These are phyloP conservation scores for Erysimum cheiri DNA, from an alignment of 441 rosid species.

Conservation along the genomic window DNA sequence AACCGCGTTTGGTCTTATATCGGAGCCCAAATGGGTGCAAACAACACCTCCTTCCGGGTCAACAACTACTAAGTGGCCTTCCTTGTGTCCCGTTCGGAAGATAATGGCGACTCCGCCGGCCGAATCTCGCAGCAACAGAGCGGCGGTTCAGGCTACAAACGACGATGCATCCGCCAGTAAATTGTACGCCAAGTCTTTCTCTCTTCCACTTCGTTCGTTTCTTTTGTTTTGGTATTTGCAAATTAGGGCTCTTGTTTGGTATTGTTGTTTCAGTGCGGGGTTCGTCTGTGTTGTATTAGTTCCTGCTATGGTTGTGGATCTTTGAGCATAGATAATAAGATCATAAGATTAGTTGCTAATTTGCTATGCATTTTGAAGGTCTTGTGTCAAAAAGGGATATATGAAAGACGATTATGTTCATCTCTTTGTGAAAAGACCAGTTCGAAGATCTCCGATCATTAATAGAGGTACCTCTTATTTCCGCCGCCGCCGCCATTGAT, in stretches of 20 bases:
- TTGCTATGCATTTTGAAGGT: constrained; percentile 55
- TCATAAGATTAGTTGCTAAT: background rate
- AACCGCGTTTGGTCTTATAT: background rate
- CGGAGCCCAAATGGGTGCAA: background rate
- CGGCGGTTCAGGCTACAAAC: constrained; percentile 95
- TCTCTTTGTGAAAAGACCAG: constrained; percentile 85
- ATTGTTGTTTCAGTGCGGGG: background rate
- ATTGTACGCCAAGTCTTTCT: constrained; percentile 52
- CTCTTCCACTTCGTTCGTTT: background rate
- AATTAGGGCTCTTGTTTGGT: background rate
- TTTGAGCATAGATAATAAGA: background rate
- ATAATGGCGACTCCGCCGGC: constrained; percentile 48
- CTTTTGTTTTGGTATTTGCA: background rate
- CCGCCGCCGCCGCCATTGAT: too few relatives aligned
- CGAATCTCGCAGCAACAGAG: constrained; percentile 70
- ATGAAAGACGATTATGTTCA: constrained; percentile 87
- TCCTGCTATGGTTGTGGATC: constrained; percentile 15
- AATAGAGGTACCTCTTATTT: constrained; percentile 75
- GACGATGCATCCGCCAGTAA: constrained; percentile 98
- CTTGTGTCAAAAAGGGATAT: constrained; percentile 88
- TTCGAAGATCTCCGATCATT: constrained; percentile 91
- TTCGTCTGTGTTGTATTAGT: constrained; percentile 11
- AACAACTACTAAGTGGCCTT: background rate
- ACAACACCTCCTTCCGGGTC: background rate
- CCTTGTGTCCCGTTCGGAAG: background rate